These are phyloP conservation scores for Vitis vinifera DNA, from an alignment of 164 flowering plant genomes.

Conservation along the genomic window DNA sequence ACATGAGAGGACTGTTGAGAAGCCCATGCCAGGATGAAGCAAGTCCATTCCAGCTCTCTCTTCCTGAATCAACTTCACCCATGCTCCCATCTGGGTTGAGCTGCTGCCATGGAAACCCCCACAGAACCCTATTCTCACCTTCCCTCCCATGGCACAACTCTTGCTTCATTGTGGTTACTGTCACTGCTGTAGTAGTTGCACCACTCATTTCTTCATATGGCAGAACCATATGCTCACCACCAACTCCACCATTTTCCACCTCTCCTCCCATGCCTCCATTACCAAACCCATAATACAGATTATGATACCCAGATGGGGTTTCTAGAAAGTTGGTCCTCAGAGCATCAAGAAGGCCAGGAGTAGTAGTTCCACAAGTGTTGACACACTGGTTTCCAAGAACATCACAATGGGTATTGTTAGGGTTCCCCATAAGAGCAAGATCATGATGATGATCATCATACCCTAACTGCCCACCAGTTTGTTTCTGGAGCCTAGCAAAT, in stretches of 20 bases:
- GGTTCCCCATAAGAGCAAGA: conserved; percentile 36
- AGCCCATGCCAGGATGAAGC: conserved; percentile 75
- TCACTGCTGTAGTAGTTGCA: conserved; percentile 33
- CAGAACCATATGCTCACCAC: conserved; percentile 18
- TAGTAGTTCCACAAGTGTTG: conserved; percentile 1
- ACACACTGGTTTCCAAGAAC: conserved; percentile 32
- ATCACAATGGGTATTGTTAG: conserved; percentile 21
- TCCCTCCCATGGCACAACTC: conserved; percentile 33
- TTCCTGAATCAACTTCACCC: conserved; percentile 41
- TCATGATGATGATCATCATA: conserved; percentile 29
- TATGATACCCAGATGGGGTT: conserved; percentile 35
- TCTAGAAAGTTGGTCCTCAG: conserved; percentile 46
- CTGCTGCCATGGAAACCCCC: conserved; percentile 77
- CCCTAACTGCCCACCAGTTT: conserved; percentile 42
- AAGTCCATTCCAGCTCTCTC: conserved; percentile 64
- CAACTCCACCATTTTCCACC: conserved; percentile 26
- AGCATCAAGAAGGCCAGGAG: conserved; percentile 37
- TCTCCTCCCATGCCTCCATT: conserved; percentile 31
- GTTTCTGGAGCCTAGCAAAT: conserved; percentile 62
- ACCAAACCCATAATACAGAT: conserved; percentile 43
- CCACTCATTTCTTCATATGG: conserved; percentile 32
- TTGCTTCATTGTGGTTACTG: conserved; percentile 54
- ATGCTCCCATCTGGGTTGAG: conserved; percentile 32
- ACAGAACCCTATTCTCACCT: conserved; percentile 35
- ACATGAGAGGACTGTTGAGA: conserved; percentile 74